A percentile compares a stretch with the other conserved stretches of the same genome.
These are phyloP conservation scores for Plasmodium vivax DNA, from an alignment of 169 alveolate species.

Conservation along the genomic window DNA sequence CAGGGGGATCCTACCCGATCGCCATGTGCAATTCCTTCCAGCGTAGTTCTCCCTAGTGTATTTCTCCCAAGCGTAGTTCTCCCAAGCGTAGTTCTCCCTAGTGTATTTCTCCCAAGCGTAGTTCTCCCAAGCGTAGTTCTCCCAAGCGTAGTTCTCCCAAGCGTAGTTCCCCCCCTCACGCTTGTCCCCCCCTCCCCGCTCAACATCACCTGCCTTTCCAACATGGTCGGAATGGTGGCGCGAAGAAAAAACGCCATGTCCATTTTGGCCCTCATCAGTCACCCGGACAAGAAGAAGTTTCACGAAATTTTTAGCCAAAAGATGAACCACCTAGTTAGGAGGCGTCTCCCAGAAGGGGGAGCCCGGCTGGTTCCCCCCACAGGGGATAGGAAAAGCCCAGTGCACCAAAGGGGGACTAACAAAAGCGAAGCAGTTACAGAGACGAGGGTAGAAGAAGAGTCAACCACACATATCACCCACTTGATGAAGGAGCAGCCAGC, in stretches of 20 bases:
- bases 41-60: too few species aligned
- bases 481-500: background rate
- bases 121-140: too few species aligned
- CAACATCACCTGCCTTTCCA: background rate
- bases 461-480: background rate
- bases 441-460: too few species aligned
- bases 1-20: too few species aligned
- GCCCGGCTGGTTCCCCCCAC: background rate
- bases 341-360: too few species aligned
- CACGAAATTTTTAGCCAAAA: background rate
- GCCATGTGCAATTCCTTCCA: too few species aligned
- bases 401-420: background rate
- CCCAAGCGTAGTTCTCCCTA: too few species aligned
- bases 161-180: too few species aligned
- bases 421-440: background rate
- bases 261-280: background rate
- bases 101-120: too few species aligned
- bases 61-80: too few species aligned
- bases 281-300: slow-evolving; percentile 4
- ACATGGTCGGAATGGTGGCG: background rate
- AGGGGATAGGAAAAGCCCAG: background rate
- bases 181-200: background rate
- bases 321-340: background rate
- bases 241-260: background rate
- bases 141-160: too few species aligned